Evolutionary conservation across 345 rosid species (phyloP).

Genomic region (Hevea brasiliensis): DNA sequence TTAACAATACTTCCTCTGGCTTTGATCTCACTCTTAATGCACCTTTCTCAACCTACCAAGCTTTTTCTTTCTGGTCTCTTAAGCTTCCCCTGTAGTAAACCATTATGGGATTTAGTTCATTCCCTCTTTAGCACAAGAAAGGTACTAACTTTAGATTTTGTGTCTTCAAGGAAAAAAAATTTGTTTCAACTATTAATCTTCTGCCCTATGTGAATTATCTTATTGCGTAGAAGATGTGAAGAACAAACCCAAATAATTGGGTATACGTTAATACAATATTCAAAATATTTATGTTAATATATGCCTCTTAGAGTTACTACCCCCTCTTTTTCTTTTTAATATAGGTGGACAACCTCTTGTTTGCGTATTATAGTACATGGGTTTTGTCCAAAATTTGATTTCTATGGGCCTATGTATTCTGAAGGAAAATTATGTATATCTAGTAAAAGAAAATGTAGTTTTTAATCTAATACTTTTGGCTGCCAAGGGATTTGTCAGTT

Average conservation of each 20-base stretch:
- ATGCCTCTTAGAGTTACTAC: no score
- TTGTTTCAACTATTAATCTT: no score
- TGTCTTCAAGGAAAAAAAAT: neutral
- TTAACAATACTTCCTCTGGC: neutral
- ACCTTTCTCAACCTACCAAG: conserved; percentile 18
- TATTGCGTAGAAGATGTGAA: neutral
- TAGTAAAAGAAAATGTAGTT: no score
- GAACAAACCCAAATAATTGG: no score
- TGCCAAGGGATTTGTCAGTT: neutral
- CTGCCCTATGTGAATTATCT: neutral
- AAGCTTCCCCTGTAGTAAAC: conserved; percentile 8
- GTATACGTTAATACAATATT: no score
- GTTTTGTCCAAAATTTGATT: neutral
- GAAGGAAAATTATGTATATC: neutral
- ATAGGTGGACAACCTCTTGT: no score
- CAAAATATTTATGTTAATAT: no score
- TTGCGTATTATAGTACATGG: neutral
- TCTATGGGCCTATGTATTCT: neutral
- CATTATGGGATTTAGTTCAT: neutral
- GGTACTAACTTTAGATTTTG: neutral
- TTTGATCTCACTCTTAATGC: conserved; percentile 9
- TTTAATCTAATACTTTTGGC: neutral
- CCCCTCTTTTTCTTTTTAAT: no score
- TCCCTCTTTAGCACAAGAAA: neutral
- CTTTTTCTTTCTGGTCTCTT: conserved; percentile 22